Percentiles rank a stretch among this genome's conserved stretches.
These are phyloP conservation scores for Pseudogymnoascus sp. DNA, from an alignment of 2,329 filamentous ascomycete genomes.

Conservation along the genomic window DNA sequence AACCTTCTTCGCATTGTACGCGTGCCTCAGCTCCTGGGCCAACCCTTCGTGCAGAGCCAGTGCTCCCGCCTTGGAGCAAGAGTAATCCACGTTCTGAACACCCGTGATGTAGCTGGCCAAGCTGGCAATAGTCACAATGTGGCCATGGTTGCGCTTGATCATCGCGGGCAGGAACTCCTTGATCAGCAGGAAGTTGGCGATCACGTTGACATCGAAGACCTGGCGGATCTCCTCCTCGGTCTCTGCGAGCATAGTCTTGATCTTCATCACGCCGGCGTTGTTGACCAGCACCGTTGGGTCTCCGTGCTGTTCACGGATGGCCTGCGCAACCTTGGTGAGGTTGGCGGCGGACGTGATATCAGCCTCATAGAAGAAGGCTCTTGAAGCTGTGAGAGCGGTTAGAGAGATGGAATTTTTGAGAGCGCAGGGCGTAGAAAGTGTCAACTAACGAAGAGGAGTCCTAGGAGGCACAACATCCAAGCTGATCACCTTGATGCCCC, in stretches of 20 bases:
- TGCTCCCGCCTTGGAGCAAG: conserved; percentile 57
- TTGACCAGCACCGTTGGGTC: conserved; percentile 64
- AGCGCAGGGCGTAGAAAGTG: neutral
- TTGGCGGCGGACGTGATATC: conserved; percentile 54
- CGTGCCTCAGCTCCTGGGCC: conserved; percentile 45
- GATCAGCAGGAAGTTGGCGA: conserved; percentile 57
- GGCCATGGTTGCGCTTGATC: conserved; percentile 57
- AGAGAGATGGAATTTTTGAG: neutral
- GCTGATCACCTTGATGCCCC: conserved; percentile 59
- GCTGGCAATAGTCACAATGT: conserved; percentile 62
- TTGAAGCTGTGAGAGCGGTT: conserved; percentile 33
- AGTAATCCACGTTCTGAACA: conserved; percentile 49
- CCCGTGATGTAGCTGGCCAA: conserved; percentile 20
- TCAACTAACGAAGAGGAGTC: conserved; percentile 12
- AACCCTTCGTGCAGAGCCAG: conserved; percentile 62
- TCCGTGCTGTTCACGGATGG: conserved; percentile 49
- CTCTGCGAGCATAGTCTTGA: conserved; percentile 50
- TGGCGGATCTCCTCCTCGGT: conserved; percentile 50
- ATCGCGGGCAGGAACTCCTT: conserved; percentile 62
- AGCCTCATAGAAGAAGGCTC: conserved; percentile 57
- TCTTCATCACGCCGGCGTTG: conserved; percentile 57
- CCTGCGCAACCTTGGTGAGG: conserved; percentile 43
- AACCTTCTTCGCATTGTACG: conserved; percentile 56
- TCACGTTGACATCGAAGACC: conserved; percentile 63
- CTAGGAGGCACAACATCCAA: conserved; percentile 52